Conservation (phyloP, 169 alveolate species). For the Cryptosporidium tyzzeri region DNA sequence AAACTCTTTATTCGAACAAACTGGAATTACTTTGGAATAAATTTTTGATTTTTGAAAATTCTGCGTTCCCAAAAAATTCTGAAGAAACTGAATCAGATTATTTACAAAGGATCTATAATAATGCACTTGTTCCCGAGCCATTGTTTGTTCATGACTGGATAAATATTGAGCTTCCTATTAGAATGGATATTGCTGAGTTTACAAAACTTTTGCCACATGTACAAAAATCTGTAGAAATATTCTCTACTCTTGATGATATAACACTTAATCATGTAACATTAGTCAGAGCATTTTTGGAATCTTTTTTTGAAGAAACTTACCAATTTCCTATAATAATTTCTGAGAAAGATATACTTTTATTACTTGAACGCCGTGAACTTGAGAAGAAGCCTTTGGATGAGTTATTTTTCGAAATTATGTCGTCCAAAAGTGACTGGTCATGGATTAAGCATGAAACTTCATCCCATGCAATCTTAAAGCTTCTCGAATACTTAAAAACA, state of each 20-base stretch:
- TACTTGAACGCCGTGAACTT: conserved; percentile 46
- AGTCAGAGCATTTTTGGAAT: conserved; percentile 54
- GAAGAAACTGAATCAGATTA: conserved; percentile 54
- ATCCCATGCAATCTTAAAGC: conserved; percentile 37
- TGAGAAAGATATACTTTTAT: conserved; percentile 35
- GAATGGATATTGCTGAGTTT: conserved; percentile 60
- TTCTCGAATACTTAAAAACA: conserved; percentile 33
- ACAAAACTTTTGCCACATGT: conserved; percentile 8
- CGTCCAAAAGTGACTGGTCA: conserved; percentile 3
- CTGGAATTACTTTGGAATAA: conserved; percentile 50
- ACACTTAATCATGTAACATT: conserved; percentile 17
- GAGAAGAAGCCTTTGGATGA: conserved; percentile 51
- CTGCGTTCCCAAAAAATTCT: conserved; percentile 52
- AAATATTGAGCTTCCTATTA: conserved; percentile 38
- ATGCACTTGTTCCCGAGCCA: conserved; percentile 56
- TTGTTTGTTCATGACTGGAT: conserved; percentile 49
- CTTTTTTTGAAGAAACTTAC: conserved; percentile 58
- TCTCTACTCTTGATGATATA: conserved; percentile 34
- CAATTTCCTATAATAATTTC: conserved; percentile 27
- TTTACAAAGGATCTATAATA: conserved; percentile 30
- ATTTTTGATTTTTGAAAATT: conserved; percentile 37
- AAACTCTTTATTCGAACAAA: conserved; percentile 12
- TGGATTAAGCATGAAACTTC: conserved; percentile 52
- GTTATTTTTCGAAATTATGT: conserved; percentile 31
- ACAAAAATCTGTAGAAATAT: conserved; percentile 13